These are phyloP conservation scores for Alternaria brassicicola DNA, from an alignment of 2,329 filamentous ascomycete genomes.

Conservation along the genomic window DNA sequence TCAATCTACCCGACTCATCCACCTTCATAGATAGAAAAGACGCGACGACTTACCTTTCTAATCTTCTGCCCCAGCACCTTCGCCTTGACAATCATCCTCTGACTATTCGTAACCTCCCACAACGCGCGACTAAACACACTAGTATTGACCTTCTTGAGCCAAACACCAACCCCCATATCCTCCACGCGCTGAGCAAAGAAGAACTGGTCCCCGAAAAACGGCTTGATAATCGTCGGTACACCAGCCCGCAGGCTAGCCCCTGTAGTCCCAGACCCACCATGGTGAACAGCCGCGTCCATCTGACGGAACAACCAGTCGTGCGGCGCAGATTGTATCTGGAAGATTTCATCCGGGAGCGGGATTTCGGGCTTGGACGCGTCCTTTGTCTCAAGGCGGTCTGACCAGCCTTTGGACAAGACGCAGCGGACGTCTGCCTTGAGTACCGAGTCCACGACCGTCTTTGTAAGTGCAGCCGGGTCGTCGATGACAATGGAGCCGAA, in stretches of 20 bases:
- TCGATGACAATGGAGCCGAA: conserved; percentile 96
- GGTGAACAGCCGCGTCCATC: conserved; percentile 92
- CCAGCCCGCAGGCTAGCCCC: conserved; percentile 90
- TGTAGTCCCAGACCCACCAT: conserved; percentile 93
- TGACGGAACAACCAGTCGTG: conserved; percentile 97
- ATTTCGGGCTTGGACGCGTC: conserved; percentile 67
- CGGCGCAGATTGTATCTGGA: conserved; percentile 86
- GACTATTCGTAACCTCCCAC: conserved; percentile 88
- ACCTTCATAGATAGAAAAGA: too few relatives aligned
- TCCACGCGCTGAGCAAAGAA: conserved; percentile 92
- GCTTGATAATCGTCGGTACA: conserved; percentile 90
- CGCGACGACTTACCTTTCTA: conserved; percentile 67
- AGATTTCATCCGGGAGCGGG: conserved; percentile 77
- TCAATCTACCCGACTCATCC: too few relatives aligned
- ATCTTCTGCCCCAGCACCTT: conserved; percentile 83
- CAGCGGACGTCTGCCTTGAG: conserved; percentile 90
- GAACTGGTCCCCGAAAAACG: conserved; percentile 97
- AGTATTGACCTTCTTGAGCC: conserved; percentile 87
- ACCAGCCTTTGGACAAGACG: conserved; percentile 96
- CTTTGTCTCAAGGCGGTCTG: conserved; percentile 73
- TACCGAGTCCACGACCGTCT: conserved; percentile 91
- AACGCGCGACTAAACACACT: conserved; percentile 82
- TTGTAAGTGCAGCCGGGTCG: conserved; percentile 85
- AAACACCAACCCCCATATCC: conserved; percentile 90
- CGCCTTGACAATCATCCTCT: conserved; percentile 90